Conservation (phyloP, 805 yeast species). For the Candida adriatica region DNA sequence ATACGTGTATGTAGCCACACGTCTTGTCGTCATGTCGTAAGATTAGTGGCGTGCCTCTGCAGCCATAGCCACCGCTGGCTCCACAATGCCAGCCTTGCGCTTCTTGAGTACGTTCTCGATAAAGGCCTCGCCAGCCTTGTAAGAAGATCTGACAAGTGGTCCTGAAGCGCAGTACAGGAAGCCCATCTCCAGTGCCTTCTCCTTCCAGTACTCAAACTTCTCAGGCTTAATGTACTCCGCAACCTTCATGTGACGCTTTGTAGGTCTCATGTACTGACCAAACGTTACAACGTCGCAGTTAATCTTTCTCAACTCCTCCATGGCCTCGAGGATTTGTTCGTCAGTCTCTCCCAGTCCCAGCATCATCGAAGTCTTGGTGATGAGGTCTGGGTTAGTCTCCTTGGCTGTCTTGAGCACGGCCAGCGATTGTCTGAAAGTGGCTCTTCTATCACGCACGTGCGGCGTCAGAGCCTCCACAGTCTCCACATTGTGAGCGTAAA, state of each 20-base stretch:
- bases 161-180: conserved; percentile 96
- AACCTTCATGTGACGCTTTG: conserved; percentile 97
- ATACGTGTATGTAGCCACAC: too few species aligned
- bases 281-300: conserved; percentile 93
- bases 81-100: conserved; percentile 31
- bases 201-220: conserved; percentile 90
- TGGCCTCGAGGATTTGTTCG: conserved; percentile 72
- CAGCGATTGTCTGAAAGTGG: conserved; percentile 86
- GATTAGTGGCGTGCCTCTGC: too few species aligned
- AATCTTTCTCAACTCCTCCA: conserved; percentile 67
- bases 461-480: conserved; percentile 96
- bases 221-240: conserved; percentile 93
- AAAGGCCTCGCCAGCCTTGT: conserved; percentile 97
- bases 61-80: conserved; percentile 1
- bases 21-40: too few species aligned
- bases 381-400: conserved; percentile 58
- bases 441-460: conserved; percentile 91
- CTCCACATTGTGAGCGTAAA: conserved; percentile 94
- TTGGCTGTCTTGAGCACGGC: conserved; percentile 78
- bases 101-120: conserved; percentile 88
- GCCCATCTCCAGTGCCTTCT: conserved; percentile 79
- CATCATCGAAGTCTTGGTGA: conserved; percentile 94
- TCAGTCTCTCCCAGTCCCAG: conserved; percentile 95
- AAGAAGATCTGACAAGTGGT: conserved; percentile 92
- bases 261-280: conserved; percentile 99